Conservation (phyloP, 192 early-diverging fungal species). For the Rhizophlyctis rosea region DNA sequence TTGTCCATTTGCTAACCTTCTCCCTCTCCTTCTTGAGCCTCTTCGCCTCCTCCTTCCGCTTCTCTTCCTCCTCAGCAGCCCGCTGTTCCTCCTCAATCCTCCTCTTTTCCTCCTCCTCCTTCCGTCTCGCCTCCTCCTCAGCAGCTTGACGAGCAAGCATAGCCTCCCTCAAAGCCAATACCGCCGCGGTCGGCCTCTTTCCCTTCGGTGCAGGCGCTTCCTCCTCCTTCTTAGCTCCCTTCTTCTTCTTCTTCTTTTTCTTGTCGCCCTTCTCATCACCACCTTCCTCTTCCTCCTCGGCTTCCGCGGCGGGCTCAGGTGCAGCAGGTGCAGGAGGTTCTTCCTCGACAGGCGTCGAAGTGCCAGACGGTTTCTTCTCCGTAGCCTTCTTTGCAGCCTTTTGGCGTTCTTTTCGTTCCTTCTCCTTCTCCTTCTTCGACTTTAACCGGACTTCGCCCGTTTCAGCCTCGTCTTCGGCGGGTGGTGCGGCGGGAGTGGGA, state of each 20-base stretch:
- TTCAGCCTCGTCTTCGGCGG: constrained; percentile 23
- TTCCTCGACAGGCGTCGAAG: constrained; percentile 13
- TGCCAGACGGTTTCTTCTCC: constrained; percentile 30
- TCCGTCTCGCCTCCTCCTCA: constrained; percentile 69
- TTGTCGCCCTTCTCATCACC: constrained; percentile 45
- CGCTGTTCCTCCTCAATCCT: constrained; percentile 54
- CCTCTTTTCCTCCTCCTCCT: constrained; percentile 37
- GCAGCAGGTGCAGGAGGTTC: constrained; percentile 17
- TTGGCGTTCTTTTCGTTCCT: constrained; percentile 72
- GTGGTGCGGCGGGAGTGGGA: constrained; percentile 19
- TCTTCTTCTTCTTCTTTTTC: constrained; percentile 69
- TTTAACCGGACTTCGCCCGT: constrained; percentile 54
- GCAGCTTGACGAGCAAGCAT: too few relatives aligned
- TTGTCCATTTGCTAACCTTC: constrained; percentile 33
- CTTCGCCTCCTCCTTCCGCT: constrained; percentile 70
- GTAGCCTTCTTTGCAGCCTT: constrained; percentile 72
- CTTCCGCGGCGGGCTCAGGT: not conserved
- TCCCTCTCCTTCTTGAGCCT: constrained; percentile 80
- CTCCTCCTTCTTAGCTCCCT: constrained; percentile 42
- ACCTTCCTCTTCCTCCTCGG: constrained; percentile 41
- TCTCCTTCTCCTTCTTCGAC: constrained; percentile 87
- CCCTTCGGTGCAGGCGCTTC: constrained; percentile 26
- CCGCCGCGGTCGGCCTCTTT: too few relatives aligned
- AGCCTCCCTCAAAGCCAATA: too few relatives aligned
- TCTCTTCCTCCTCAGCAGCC: constrained; percentile 66